Evolutionary conservation across 495 filamentous ascomycete species (phyloP).

Genomic region (Penicillium pancosmium): DNA sequence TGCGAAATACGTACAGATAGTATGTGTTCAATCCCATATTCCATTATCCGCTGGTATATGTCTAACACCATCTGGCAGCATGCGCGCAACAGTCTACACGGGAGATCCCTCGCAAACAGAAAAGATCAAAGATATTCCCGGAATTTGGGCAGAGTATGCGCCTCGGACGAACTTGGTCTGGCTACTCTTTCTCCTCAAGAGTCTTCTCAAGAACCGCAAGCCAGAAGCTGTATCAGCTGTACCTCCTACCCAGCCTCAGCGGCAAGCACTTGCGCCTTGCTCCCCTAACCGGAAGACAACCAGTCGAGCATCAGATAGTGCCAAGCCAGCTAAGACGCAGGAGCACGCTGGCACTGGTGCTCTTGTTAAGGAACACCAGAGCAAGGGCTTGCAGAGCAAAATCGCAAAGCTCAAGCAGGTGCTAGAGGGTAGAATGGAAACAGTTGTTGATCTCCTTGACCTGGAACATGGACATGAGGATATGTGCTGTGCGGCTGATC

Average conservation of each 20-base stretch:
- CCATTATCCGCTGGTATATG: background rate
- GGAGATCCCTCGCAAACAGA: constrained; percentile 37
- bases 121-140: constrained; percentile 35
- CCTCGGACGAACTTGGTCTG: constrained; percentile 54
- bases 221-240: constrained; percentile 18
- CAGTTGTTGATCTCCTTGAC: constrained; percentile 42
- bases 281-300: constrained; percentile 34
- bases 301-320: background rate
- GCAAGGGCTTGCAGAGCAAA: constrained; percentile 16
- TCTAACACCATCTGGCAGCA: constrained; percentile 29
- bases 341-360: background rate
- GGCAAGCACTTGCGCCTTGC: constrained; percentile 41
- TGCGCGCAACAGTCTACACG: constrained; percentile 44
- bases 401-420: constrained; percentile 32
- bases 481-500: constrained; percentile 53
- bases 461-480: constrained; percentile 46
- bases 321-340: constrained; percentile 20
- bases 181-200: constrained; percentile 53
- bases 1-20: constrained; percentile 48
- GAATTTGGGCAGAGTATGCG: constrained; percentile 49
- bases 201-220: constrained; percentile 46
- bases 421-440: constrained; percentile 36
- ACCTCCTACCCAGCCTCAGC: constrained; percentile 10
- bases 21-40: constrained; percentile 24
- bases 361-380: constrained; percentile 14